A percentile compares a stretch with the other conserved stretches of the same genome.
These are phyloP conservation scores for Begonia loranthoides DNA, from an alignment of 306 rosid species.

Conservation along the genomic window DNA sequence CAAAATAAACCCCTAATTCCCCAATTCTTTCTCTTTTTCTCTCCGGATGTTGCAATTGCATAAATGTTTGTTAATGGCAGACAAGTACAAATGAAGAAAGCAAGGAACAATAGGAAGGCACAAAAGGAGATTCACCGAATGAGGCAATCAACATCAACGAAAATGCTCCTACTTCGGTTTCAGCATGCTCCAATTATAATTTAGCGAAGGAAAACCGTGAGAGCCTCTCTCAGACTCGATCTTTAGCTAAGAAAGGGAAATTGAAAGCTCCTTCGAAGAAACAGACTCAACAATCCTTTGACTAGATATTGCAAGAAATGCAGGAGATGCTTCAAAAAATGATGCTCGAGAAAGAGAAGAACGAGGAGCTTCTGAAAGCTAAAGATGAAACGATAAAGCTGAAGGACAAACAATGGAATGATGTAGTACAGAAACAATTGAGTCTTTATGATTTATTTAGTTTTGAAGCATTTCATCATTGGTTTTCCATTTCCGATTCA, in stretches of 20 bases:
- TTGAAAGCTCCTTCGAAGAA: constrained; percentile 39
- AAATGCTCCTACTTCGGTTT: too few relatives aligned
- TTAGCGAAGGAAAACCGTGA: constrained; percentile 15
- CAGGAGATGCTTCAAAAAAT: constrained; percentile 50
- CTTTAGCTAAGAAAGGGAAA: constrained; percentile 32
- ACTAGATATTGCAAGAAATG: constrained; percentile 65
- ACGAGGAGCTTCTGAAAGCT: constrained; percentile 60
- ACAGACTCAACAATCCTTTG: constrained; percentile 35
- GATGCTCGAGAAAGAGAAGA: constrained; percentile 69
- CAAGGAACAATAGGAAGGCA: too few relatives aligned
- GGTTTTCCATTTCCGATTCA: constrained; percentile 14
- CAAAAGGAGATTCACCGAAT: too few relatives aligned
- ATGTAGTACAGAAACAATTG: constrained; percentile 24
- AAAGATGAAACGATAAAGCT: constrained; percentile 58
- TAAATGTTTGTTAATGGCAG: too few relatives aligned
- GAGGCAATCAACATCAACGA: too few relatives aligned
- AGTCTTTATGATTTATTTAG: too few relatives aligned
- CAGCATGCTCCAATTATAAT: too few relatives aligned
- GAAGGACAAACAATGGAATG: constrained; percentile 75
- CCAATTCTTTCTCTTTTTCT: too few relatives aligned
- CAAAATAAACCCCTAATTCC: too few relatives aligned
- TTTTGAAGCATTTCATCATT: too few relatives aligned
- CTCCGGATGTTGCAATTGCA: too few relatives aligned
- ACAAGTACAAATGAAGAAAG: too few relatives aligned
- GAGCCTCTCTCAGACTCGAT: constrained; percentile 23